Percentiles rank a stretch among this genome's conserved stretches.
These are phyloP conservation scores for Cicer yamashitae DNA, from an alignment of 306 rosid genomes.

Conservation along the genomic window DNA sequence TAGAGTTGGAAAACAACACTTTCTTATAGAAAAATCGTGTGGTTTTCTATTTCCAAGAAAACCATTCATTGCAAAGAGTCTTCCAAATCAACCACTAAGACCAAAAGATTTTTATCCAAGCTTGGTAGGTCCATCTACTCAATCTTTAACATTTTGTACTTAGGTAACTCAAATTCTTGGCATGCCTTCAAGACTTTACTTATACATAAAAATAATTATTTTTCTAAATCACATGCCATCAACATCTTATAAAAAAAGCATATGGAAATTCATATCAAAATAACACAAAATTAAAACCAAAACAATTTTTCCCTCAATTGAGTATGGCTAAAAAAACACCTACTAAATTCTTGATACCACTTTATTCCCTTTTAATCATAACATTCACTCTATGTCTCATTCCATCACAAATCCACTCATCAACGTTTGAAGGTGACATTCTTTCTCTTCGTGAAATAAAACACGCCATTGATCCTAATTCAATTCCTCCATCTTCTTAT, in stretches of 20 bases:
- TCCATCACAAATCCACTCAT: constrained; percentile 33
- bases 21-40: constrained; percentile 14
- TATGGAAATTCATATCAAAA: constrained; percentile 37
- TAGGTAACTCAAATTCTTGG: constrained; percentile 53
- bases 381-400: neutral
- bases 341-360: constrained; percentile 28
- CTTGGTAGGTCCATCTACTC: constrained; percentile 42
- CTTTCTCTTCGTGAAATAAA: constrained; percentile 45
- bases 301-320: neutral
- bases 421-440: constrained; percentile 47
- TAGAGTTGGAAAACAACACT: constrained; percentile 33
- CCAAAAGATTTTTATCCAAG: constrained; percentile 19
- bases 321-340: constrained; percentile 43
- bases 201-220: constrained; percentile 24
- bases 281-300: constrained; percentile 10
- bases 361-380: constrained; percentile 28
- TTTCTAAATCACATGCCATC: constrained; percentile 3
- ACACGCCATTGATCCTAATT: constrained; percentile 54
- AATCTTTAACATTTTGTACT: constrained; percentile 34
- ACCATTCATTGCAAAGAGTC: constrained; percentile 2
- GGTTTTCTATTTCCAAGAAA: constrained; percentile 20
- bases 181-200: constrained; percentile 36
- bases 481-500: constrained; percentile 45
- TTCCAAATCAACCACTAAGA: constrained; percentile 24
- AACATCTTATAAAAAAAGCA: constrained; percentile 46